Evolutionary conservation across 306 rosid genomes (phyloP).

Genomic region (Carpinus viminea): DNA sequence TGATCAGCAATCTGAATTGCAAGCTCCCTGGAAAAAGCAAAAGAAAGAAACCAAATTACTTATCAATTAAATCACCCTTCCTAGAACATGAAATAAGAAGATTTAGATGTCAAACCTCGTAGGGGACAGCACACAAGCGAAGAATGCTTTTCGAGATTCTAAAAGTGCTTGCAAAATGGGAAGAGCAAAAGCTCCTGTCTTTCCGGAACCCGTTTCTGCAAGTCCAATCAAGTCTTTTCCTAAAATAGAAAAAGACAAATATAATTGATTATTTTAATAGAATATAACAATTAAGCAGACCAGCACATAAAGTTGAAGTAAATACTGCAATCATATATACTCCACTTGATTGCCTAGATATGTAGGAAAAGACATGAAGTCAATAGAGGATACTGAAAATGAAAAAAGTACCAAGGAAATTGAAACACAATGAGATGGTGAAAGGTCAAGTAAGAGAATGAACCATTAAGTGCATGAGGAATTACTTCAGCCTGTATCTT

Average conservation of each 20-base stretch:
- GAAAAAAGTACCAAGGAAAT: background rate
- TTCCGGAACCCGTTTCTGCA: constrained; percentile 93
- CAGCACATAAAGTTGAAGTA: background rate
- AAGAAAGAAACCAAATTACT: background rate
- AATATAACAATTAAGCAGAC: background rate
- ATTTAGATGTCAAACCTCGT: constrained; percentile 60
- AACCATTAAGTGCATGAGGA: constrained; percentile 68
- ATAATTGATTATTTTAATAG: constrained; percentile 4
- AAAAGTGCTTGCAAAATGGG: constrained; percentile 88
- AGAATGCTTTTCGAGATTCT: constrained; percentile 67
- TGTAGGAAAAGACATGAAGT: background rate
- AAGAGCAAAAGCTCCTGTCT: constrained; percentile 93
- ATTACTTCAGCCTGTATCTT: constrained; percentile 75
- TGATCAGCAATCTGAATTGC: constrained; percentile 91
- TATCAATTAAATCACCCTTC: background rate
- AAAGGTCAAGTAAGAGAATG: background rate
- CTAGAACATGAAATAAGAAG: background rate
- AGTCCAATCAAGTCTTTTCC: constrained; percentile 94
- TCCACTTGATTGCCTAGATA: background rate
- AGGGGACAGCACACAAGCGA: constrained; percentile 82
- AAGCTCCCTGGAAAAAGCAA: constrained; percentile 68
- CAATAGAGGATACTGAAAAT: background rate
- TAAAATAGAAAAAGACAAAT: constrained; percentile 22
- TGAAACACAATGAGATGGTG: background rate
- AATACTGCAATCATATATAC: background rate